These are phyloP conservation scores for Chlorella ohadii DNA, from an alignment of 139 green algal genomes.

Conservation along the genomic window DNA sequence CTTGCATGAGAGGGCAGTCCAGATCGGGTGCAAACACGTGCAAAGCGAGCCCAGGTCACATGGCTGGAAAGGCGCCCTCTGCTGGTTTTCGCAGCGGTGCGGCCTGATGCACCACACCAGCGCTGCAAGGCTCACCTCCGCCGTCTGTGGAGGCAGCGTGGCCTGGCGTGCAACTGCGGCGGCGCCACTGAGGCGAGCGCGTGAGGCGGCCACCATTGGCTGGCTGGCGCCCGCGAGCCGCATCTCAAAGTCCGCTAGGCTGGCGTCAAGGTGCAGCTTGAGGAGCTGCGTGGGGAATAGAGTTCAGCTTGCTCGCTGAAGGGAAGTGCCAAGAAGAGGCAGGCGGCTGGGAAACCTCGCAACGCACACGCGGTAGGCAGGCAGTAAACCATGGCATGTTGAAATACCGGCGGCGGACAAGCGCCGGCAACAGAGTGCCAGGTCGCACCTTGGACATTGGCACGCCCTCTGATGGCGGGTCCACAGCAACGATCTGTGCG, in stretches of 20 bases:
- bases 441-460: slow-evolving; percentile 1
- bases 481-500: slow-evolving; percentile 38
- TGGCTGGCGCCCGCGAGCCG: slow-evolving; percentile 42
- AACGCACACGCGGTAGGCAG: too few species aligned
- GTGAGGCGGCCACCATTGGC: slow-evolving; percentile 39
- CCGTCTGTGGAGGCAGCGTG: slow-evolving; percentile 46
- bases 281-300: slow-evolving; percentile 45
- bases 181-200: slow-evolving; percentile 44
- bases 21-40: too few species aligned
- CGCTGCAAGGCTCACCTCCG: not conserved
- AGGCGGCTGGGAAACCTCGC: too few species aligned
- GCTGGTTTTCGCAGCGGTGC: too few species aligned
- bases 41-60: too few species aligned
- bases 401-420: too few species aligned
- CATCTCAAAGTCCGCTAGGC: slow-evolving; percentile 33
- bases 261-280: slow-evolving; percentile 64
- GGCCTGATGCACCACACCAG: too few species aligned
- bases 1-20: not conserved
- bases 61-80: too few species aligned
- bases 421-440: too few species aligned
- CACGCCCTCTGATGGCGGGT: slow-evolving; percentile 36
- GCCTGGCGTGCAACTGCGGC: slow-evolving; percentile 67
- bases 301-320: too few species aligned
- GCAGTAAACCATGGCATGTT: not conserved
- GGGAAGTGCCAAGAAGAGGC: too few species aligned